Conservation (phyloP, 805 yeast species). For the Lachancea dasiensis region DNA sequence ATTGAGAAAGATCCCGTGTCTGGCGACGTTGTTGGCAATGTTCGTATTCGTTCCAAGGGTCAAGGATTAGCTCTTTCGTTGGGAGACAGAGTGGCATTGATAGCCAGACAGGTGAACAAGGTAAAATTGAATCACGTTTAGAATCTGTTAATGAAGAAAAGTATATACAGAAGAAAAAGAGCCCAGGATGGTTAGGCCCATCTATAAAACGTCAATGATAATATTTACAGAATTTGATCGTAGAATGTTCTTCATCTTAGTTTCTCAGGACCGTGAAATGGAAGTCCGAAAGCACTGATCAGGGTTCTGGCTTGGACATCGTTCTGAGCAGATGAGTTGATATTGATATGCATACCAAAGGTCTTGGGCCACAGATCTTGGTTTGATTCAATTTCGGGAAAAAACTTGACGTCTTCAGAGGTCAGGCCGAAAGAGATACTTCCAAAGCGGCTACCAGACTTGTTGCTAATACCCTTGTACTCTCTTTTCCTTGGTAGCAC, state of each 20-base stretch:
- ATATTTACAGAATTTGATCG: slow-evolving; percentile 7
- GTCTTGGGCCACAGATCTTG: slow-evolving; percentile 85
- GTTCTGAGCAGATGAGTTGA: slow-evolving; percentile 84
- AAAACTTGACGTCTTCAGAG: slow-evolving; percentile 67
- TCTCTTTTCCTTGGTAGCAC: slow-evolving; percentile 92
- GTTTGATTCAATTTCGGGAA: slow-evolving; percentile 91
- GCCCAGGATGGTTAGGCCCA: too few species aligned
- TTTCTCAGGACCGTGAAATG: slow-evolving; percentile 48
- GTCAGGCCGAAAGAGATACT: slow-evolving; percentile 79
- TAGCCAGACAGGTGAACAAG: slow-evolving; percentile 54
- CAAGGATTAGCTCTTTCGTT: slow-evolving; percentile 93
- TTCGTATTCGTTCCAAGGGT: slow-evolving; percentile 93
- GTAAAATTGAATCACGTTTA: slow-evolving; percentile 32
- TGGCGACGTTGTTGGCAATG: slow-evolving; percentile 85
- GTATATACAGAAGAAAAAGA: slow-evolving; percentile 2
- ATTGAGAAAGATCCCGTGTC: slow-evolving; percentile 67
- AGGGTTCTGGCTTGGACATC: slow-evolving; percentile 85
- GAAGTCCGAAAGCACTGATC: slow-evolving; percentile 75
- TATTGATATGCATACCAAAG: slow-evolving; percentile 77
- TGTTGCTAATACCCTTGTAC: slow-evolving; percentile 68
- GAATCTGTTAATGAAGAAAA: not conserved
- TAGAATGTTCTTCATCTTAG: slow-evolving; percentile 4
- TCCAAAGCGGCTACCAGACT: slow-evolving; percentile 80
- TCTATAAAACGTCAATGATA: not conserved
- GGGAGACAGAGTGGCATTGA: slow-evolving; percentile 88